phyloP scores from a whole-genome alignment of 2,329 filamentous ascomycete species.

The Ophiocordyceps camponoti-floridani region DNA sequence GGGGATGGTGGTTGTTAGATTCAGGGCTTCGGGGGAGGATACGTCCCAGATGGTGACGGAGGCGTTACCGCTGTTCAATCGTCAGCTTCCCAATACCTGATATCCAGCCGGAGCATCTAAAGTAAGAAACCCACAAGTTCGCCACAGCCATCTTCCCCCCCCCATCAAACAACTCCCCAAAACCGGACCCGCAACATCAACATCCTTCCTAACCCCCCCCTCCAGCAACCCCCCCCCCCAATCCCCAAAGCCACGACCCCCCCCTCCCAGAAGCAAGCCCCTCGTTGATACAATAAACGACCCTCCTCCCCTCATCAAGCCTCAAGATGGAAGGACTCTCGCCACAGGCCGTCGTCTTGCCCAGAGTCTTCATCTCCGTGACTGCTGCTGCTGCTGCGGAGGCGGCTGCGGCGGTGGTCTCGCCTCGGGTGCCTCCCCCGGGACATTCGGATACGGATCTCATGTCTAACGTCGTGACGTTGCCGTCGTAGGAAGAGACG shows the following conservation, averaged over 20 bases:
- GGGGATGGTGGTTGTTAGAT: conserved; percentile 17
- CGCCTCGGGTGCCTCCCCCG: not conserved
- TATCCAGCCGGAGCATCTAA: no score
- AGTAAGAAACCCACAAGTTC: conserved; percentile 29
- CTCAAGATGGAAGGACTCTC: conserved; percentile 42
- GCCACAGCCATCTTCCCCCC: conserved; percentile 21
- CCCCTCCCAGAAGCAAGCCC: conserved; percentile 18
- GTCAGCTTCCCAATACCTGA: no score
- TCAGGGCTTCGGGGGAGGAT: conserved; percentile 17
- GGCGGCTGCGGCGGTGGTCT: no score
- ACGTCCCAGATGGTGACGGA: conserved; percentile 27
- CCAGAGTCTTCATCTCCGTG: conserved; percentile 23
- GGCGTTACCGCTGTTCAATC: conserved; percentile 20
- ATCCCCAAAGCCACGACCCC: conserved; percentile 16
- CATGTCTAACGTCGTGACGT: conserved; percentile 28
- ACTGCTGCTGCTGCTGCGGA: no score
- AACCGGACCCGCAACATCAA: conserved; percentile 22
- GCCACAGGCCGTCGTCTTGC: conserved; percentile 28
- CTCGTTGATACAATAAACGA: conserved; percentile 45
- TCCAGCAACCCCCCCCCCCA: conserved; percentile 13
- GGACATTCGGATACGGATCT: conserved; percentile 2
- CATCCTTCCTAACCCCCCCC: conserved; percentile 9
- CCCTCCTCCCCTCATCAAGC: conserved; percentile 26
- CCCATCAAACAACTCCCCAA: conserved; percentile 22
- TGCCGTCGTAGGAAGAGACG: conserved; percentile 29